Evolutionary conservation across 2,329 filamentous ascomycete species (phyloP), one percentile per base, ranked within the genome.

Genomic region (Cryphonectria parasitica): DNA sequence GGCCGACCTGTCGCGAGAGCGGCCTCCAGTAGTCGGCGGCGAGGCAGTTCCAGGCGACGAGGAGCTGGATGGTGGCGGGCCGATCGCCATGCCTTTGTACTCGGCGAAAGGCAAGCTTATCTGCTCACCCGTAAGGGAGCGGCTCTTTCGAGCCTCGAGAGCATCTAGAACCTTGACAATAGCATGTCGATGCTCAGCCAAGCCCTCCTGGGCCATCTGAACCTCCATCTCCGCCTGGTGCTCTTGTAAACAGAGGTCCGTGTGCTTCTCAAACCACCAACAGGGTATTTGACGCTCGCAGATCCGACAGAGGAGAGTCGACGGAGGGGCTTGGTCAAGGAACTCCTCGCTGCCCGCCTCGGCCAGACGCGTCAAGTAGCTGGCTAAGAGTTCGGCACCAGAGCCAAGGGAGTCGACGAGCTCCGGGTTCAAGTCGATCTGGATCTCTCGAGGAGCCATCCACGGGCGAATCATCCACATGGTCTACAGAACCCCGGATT

Each of bases 231-330:
- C 96, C 0, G 96, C 95, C 66, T 92, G 91, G 78, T 99, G 96
- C 79, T 99, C 96, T 79, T 98, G 95, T 69, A 98, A 85, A 78
- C 96, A 99, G 28, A 98, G 84, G 77, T 99, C 97, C 1, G 95
- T 97, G 79, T 99, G 96, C 80, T 98, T 99, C 82, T 99, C 96
- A 76, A 99, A 99, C 97, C 96, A 99, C 96, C 96, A 99, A 0
- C 95, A 94, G 5, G 94, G 94, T 72, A 99, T 98, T 73, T 98
- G 94, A 68, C 96, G 93, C 79, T 99, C 96, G 80, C 96, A 99
- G 69, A 99, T 98, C 67, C 96, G 94, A 80, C 96, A 99, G 22
- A 99, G 88, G 5, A 98, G 92, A 0, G 94, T 93, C 15, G 90
- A 85, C 0, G 95, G 94, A 2, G 94, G 93, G 13, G 94, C 90